These are phyloP conservation scores for Botrytis medusae DNA, from an alignment of 2,329 filamentous ascomycete species.

Conservation along the genomic window DNA sequence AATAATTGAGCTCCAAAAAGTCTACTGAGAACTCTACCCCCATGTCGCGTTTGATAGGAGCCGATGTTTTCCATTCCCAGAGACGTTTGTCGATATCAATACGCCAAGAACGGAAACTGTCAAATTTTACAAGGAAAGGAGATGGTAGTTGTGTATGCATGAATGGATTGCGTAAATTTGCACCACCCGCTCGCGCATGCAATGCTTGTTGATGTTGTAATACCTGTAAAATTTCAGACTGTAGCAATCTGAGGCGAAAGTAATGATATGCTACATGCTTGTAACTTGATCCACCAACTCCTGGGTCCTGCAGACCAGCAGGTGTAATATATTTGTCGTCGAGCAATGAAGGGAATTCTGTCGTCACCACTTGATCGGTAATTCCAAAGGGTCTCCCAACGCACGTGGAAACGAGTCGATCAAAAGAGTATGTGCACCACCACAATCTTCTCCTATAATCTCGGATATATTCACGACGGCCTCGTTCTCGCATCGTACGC, in stretches of 20 bases:
- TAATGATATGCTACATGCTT: conserved; percentile 92
- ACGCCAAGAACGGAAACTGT: conserved; percentile 85
- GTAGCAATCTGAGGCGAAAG: conserved; percentile 80
- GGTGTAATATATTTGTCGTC: conserved; percentile 88
- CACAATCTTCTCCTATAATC: conserved; percentile 85
- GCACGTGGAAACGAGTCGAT: conserved; percentile 91
- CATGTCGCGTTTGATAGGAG: conserved; percentile 74
- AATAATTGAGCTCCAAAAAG: conserved; percentile 93
- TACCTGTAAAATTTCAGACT: conserved; percentile 94
- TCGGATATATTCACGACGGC: conserved; percentile 77
- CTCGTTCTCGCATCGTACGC: conserved; percentile 51
- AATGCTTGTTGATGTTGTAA: conserved; percentile 89
- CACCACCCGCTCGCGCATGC: conserved; percentile 65
- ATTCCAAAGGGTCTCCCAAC: conserved; percentile 92
- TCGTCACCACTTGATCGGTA: conserved; percentile 94
- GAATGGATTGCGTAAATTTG: conserved; percentile 65
- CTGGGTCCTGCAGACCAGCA: conserved; percentile 66
- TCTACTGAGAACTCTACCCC: conserved; percentile 87
- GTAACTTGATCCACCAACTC: conserved; percentile 70
- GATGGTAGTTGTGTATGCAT: conserved; percentile 79
- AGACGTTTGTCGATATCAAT: conserved; percentile 81
- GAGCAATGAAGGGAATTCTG: conserved; percentile 84
- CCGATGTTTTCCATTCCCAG: conserved; percentile 81
- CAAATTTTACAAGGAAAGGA: conserved; percentile 80
- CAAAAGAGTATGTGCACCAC: conserved; percentile 97